These are phyloP conservation scores for Aspergillus felis DNA, from an alignment of 2,329 filamentous ascomycete genomes.

Conservation along the genomic window DNA sequence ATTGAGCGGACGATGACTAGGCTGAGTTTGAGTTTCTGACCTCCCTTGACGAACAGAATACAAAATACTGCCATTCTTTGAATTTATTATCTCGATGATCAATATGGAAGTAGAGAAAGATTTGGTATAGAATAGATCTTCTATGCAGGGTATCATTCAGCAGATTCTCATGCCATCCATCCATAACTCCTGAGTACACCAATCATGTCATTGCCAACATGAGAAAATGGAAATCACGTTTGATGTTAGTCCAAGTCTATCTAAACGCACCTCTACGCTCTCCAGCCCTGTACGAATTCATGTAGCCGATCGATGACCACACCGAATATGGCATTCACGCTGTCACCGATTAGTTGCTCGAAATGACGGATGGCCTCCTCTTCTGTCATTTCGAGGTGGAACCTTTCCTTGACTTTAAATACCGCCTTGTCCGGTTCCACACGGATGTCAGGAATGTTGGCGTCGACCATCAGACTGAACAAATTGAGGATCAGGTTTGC, in stretches of 20 bases:
- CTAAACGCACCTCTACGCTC: slow-evolving; percentile 49
- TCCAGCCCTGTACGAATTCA: slow-evolving; percentile 87
- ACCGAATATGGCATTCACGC: slow-evolving; percentile 81
- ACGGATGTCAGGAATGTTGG: slow-evolving; percentile 92
- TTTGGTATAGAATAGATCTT: slow-evolving; percentile 9
- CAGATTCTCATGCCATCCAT: background rate
- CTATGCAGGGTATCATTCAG: slow-evolving; percentile 9
- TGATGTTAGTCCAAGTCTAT: background rate
- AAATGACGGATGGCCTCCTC: slow-evolving; percentile 88
- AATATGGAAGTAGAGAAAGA: background rate
- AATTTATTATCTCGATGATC: background rate
- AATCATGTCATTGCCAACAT: background rate
- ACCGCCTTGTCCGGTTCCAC: slow-evolving; percentile 92
- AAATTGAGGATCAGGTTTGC: slow-evolving; percentile 90
- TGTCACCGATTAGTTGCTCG: slow-evolving; percentile 86
- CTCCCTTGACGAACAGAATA: no score
- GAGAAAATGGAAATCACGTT: background rate
- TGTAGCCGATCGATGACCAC: slow-evolving; percentile 94
- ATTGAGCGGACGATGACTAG: no score
- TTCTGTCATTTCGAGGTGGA: slow-evolving; percentile 86
- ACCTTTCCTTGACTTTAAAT: slow-evolving; percentile 88
- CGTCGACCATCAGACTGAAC: slow-evolving; percentile 95
- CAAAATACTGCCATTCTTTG: no score
- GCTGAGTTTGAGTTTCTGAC: no score
- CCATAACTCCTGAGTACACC: background rate